Conservation (phyloP, 192 early-diverging fungal species). For the Backusella circina region DNA sequence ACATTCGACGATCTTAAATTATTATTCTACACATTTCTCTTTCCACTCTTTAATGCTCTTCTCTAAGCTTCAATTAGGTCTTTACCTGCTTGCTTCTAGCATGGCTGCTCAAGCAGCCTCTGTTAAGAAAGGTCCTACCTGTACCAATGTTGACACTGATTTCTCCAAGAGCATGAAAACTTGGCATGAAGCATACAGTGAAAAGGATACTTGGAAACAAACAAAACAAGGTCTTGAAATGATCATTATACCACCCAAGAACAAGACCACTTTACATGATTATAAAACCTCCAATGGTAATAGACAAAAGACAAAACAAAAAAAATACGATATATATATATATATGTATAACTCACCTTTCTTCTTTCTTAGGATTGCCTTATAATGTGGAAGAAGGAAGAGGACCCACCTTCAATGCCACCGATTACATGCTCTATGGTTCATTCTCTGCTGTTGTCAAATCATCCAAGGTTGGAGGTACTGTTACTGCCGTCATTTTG, state of each 20-base stretch:
- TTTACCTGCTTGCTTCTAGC: neutral
- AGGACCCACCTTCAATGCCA: slow-evolving; percentile 15
- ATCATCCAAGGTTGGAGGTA: slow-evolving; percentile 26
- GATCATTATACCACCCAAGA: neutral
- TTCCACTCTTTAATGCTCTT: neutral
- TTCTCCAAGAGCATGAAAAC: neutral
- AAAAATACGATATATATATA: neutral
- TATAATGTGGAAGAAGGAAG: slow-evolving; percentile 10
- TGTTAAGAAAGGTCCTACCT: neutral
- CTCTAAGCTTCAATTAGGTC: neutral
- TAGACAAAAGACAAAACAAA: too few relatives aligned
- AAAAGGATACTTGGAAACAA: neutral
- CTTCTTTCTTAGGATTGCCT: neutral
- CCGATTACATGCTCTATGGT: slow-evolving; percentile 38
- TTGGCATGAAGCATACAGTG: neutral
- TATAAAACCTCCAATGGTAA: neutral
- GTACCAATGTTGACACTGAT: neutral
- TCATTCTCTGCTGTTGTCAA: slow-evolving; percentile 34
- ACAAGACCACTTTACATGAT: neutral
- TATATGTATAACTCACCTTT: neutral
- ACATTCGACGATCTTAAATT: neutral
- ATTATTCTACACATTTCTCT: neutral
- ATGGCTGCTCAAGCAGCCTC: neutral
- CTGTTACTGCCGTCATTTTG: slow-evolving; percentile 37
- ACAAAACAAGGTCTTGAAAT: slow-evolving; percentile 6